A percentile compares a stretch with the other conserved stretches of the same genome.
phyloP scores from a whole-genome alignment of 2,329 filamentous ascomycete species.

The Fusarium udum region DNA sequence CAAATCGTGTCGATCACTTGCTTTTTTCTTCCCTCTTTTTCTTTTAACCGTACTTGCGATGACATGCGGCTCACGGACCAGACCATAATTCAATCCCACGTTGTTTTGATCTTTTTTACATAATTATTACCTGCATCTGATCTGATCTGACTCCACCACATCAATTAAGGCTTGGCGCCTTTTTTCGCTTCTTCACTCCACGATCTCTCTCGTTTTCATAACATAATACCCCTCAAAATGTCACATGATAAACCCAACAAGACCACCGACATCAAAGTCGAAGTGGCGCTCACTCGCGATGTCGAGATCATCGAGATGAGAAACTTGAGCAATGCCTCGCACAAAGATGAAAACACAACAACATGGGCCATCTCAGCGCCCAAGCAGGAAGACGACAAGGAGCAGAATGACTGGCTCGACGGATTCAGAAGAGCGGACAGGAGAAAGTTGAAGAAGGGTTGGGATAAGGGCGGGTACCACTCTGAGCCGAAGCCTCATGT shows the following conservation, averaged over 20 bases:
- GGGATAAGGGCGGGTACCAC: conserved; percentile 34
- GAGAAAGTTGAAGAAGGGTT: conserved; percentile 32
- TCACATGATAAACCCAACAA: conserved; percentile 29
- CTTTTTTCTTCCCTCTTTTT: not conserved
- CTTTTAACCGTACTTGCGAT: not conserved
- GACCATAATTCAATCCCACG: not conserved
- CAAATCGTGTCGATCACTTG: conserved; percentile 12
- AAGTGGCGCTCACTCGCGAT: conserved; percentile 30
- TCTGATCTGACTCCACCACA: conserved; percentile 6
- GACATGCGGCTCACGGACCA: conserved; percentile 23
- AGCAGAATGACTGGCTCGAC: conserved; percentile 34
- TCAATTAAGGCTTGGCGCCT: conserved; percentile 10
- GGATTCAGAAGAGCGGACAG: conserved; percentile 37
- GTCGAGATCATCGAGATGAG: conserved; percentile 30
- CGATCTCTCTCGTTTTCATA: not conserved
- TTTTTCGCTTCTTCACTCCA: not conserved
- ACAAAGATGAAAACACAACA: conserved; percentile 6
- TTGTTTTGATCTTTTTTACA: not conserved
- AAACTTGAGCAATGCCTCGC: conserved; percentile 14
- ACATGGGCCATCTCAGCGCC: conserved; percentile 27
- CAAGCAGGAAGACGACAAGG: conserved; percentile 6
- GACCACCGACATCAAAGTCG: conserved; percentile 33
- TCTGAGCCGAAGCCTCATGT: conserved; percentile 19
- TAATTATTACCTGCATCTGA: conserved; percentile 19
- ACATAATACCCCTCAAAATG: conserved; percentile 12